Evolutionary conservation across 2,329 filamentous ascomycete species (phyloP).

Genomic region (Exophiala viscosa): DNA sequence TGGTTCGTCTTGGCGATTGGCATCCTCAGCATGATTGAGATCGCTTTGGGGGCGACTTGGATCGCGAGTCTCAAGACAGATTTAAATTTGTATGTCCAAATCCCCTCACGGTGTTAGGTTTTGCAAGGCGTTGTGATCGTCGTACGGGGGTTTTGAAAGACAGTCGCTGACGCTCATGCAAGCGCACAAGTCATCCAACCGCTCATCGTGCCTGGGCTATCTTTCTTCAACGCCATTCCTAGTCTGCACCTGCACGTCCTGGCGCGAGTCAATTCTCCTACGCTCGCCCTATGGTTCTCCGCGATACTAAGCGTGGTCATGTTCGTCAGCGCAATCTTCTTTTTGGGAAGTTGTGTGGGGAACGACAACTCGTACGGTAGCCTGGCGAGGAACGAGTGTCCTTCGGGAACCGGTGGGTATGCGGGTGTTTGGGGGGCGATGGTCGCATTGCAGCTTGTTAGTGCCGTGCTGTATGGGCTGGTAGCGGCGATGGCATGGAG

Average conservation of each 20-base stretch:
- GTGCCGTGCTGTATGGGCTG: slow-evolving; percentile 18
- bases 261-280: slow-evolving; percentile 24
- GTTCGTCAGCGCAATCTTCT: slow-evolving; percentile 22
- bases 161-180: not conserved
- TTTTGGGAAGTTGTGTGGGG: slow-evolving; percentile 19
- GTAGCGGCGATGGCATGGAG: slow-evolving; percentile 25
- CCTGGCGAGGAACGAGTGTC: slow-evolving; percentile 24
- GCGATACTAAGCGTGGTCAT: slow-evolving; percentile 14
- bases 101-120: not conserved
- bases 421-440: slow-evolving; percentile 23
- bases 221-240: slow-evolving; percentile 28
- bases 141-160: too few species aligned
- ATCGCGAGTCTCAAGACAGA: slow-evolving; percentile 21
- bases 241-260: slow-evolving; percentile 26
- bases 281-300: slow-evolving; percentile 25
- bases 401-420: slow-evolving; percentile 13
- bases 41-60: slow-evolving; percentile 26
- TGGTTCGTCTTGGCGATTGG: slow-evolving; percentile 20
- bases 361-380: slow-evolving; percentile 4
- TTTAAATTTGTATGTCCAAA: slow-evolving; percentile 21
- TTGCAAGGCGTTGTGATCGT: not conserved
- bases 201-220: slow-evolving; percentile 24
- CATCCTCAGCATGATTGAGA: slow-evolving; percentile 25
- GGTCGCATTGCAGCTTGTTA: slow-evolving; percentile 25
- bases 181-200: slow-evolving; percentile 26